Base-by-base conservation (phyloP, 345 rosid genomes). In the Gossypium herbaceum region DNA sequence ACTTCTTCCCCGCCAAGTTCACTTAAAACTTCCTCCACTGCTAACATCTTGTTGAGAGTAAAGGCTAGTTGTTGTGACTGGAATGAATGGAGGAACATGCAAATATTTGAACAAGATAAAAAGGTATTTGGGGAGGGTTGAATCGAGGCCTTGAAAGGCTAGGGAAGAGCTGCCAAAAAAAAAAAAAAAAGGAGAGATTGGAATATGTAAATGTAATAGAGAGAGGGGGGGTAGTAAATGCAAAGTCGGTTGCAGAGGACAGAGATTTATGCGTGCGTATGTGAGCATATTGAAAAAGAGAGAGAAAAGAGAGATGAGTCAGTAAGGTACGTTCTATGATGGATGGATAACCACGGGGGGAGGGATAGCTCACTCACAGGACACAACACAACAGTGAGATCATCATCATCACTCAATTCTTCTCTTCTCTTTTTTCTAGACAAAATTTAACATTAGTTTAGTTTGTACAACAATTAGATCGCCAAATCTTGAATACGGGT, bases 1-100 rank as follows among this genome's bases (percentile, higher is more conserved):
- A 71, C 75, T 24, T 91, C 99, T 71, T 87, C 95, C 9, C 94
- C 77, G 16, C 63, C 79, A 6, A 93, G 84, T 78, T 95, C 98
- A 25, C 86, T 78, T 24, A 95, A 73, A 29, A 91, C 75, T 44
- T 90, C 96, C 77, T 91, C 98, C 65, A 90, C 73, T 13, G 82
- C 80, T 73, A 90, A 73, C 91, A 86, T 83, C 81, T 50, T 34
- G 41, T 5, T 34, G 41, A 34, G 7, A 34, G 41, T 5, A 34
- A 34, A 34, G 41, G 41, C 41, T 34, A 34, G 41, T 5, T 34
- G 41, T 48, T 48, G 52, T 48, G 13, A 19, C 61, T 57, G 29
- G 54, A 60, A 24, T 12, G 77, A 55, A 65, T 20, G 47, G 16
- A 25, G 34, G 16, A 24, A 58, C 81, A 86, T 75, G 62, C 27